Evolutionary conservation across 192 early-diverging fungal genomes (phyloP).

Genomic region (Entophlyctis luteolus): DNA sequence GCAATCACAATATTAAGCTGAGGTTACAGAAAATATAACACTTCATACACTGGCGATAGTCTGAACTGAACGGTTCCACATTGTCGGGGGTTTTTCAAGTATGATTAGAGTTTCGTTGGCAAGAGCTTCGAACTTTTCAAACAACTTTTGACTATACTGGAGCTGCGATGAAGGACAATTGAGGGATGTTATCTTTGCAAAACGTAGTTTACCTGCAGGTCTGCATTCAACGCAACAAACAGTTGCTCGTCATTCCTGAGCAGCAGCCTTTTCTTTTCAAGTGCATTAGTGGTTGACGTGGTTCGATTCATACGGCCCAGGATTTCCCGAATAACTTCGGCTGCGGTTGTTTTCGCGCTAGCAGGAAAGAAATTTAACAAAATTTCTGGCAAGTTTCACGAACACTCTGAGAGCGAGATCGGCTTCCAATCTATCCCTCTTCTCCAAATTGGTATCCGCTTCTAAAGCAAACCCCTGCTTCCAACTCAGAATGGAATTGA

Average conservation of each 20-base stretch:
- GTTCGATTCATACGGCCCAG: constrained; percentile 9
- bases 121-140: constrained; percentile 9
- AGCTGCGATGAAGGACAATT: background rate
- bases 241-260: constrained; percentile 23
- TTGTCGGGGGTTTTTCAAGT: background rate
- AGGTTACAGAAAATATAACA: background rate
- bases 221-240: constrained; percentile 28
- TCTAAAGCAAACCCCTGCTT: constrained; percentile 48
- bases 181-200: background rate
- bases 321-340: constrained; percentile 29
- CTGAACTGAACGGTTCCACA: constrained; percentile 21
- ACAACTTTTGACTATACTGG: constrained; percentile 4
- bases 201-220: constrained; percentile 17
- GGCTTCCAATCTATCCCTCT: constrained; percentile 30
- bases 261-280: constrained; percentile 11
- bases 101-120: background rate
- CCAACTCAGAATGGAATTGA: background rate
- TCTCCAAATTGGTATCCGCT: constrained; percentile 24
- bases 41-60: constrained; percentile 3
- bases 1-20: background rate
- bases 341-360: constrained; percentile 34
- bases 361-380: background rate
- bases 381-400: no score
- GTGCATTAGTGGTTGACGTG: background rate
- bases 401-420: constrained; percentile 28